Evolutionary conservation across 2,329 filamentous ascomycete species (phyloP).

Genomic region (Dothideomycetes sp.): DNA sequence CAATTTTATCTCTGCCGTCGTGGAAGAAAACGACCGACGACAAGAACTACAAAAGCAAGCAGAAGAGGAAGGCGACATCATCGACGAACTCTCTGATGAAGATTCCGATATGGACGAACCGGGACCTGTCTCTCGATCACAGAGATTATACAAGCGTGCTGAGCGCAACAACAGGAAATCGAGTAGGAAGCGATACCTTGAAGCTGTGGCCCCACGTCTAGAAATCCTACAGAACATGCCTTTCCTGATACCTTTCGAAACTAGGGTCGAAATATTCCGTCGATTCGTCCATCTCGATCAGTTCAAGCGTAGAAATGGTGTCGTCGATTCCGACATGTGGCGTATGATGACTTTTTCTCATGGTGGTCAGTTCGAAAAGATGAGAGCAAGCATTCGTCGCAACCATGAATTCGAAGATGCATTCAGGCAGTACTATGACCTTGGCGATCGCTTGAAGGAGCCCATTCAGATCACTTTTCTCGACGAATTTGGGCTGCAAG

Average conservation of each 20-base stretch:
- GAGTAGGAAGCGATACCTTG: conserved; percentile 61
- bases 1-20: conserved; percentile 75
- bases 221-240: conserved; percentile 94
- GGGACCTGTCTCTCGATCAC: conserved; percentile 4
- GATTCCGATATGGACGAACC: conserved; percentile 33
- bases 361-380: no score
- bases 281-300: conserved; percentile 87
- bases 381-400: conserved; percentile 61
- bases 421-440: conserved; percentile 67
- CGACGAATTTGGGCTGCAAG: conserved; percentile 74
- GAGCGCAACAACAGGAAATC: conserved; percentile 56
- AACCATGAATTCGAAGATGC: conserved; percentile 79
- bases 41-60: conserved; percentile 59
- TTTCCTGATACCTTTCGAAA: conserved; percentile 89
- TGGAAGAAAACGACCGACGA: conserved; percentile 72
- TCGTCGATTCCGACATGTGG: conserved; percentile 67
- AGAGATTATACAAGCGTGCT: neutral
- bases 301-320: conserved; percentile 54
- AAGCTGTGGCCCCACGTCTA: conserved; percentile 72
- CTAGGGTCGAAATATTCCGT: conserved; percentile 83
- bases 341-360: conserved; percentile 43
- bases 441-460: conserved; percentile 80
- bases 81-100: conserved; percentile 4
- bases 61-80: conserved; percentile 47
- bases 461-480: conserved; percentile 95